Base-by-base conservation (phyloP, 768 basidiomycete genomes). In the Pisolithus orientalis region DNA sequence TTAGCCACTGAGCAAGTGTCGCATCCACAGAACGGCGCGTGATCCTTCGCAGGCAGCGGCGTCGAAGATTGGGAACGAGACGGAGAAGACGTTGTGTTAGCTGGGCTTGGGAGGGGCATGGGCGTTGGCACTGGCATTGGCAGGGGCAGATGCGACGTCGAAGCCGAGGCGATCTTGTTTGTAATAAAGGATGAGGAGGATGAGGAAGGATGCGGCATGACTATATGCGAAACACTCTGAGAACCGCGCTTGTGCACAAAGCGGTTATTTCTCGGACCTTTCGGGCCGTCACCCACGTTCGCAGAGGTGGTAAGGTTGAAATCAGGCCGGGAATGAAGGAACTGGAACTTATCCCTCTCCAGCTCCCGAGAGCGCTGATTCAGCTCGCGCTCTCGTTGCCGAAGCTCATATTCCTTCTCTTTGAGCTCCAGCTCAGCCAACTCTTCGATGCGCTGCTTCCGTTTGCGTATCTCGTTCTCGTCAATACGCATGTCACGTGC, bases 1-100 rank as follows among this genome's bases (percentile, higher is more conserved):
- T 83, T 81, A 45, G 70, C 67, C 11, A 76, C 71, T 5, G 85
- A 84, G 58, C 85, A 87, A 0, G 72, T 65, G 49, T 80, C 80
- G 58, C 85, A 87, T 14, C 83, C 83, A 51, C 85, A 88, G 58
- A 78, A 82, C 1, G 80, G 75, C 1, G 81, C 80, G 54, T 88
- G 85, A 7, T 72, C 67, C 9, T 65, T 62, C 13, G 65, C 46
- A 21, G 61, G 63, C 48, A 59, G 55, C 52, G 53, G 52, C 27
- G 65, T 59, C 27, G 59, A 61, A 9, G 63, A 48, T 5, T 64
- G 65, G 27, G 68, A 59, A 6, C 52, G 58, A 25, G 68, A 61
- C 13, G 60, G 64, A 13, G 69, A 65, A 34, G 67, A 57, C 7
- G 54, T 57, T 4, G 62, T 62, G 14, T n/a, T 47, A 21, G 29